Base-by-base conservation (phyloP, 257 asterid genomes). In the Handroanthus guayacan region DNA sequence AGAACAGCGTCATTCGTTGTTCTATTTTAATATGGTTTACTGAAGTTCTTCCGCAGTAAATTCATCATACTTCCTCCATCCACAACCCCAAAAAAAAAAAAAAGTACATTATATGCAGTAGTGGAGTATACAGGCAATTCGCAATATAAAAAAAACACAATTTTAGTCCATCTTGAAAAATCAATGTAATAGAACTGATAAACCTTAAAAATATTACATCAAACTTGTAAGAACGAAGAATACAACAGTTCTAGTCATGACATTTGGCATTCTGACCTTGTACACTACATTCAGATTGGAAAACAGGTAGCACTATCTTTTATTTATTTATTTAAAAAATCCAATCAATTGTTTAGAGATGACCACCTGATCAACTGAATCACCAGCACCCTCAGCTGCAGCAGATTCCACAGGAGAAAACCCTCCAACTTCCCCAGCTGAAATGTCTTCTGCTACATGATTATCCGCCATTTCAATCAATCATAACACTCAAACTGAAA, bases 381-480 rank as follows among this genome's bases (percentile, higher is more conserved):
- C 86, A 43, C 71, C 86, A 48, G 62, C 79, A 66, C 64, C 60
- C 76, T 76, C 87, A 83, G 81, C 84, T 58, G 71, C 57, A 67
- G 78, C 58, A 58, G 80, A 67, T 43, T 68, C 87, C 81, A 51
- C 64, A 43, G 77, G 77, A 71, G 78, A 60, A 56, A 63, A 47
- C 37, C 68, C 82, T 44, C 67, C 89, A 78, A 73, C 86, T 79
- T 79, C 89, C 79, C 54, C 86, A 84, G 92, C 88, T 72, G 84
- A 54, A 78, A 86, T 80, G 61, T 78, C 85, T 68, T 85, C 86
- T 65, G 66, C 58, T 31, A 72, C 86, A 45, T 80, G 74, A 73
- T 77, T 81, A 76, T 87, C 89, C n/a, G 86, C 82, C 97, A 91
- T 91, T 78, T 85, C 81, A 45, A 80, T 78, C 86, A 81, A 84